Conservation (phyloP, 2,329 filamentous ascomycete species). For the Pseudogymnoascus sp. region DNA sequence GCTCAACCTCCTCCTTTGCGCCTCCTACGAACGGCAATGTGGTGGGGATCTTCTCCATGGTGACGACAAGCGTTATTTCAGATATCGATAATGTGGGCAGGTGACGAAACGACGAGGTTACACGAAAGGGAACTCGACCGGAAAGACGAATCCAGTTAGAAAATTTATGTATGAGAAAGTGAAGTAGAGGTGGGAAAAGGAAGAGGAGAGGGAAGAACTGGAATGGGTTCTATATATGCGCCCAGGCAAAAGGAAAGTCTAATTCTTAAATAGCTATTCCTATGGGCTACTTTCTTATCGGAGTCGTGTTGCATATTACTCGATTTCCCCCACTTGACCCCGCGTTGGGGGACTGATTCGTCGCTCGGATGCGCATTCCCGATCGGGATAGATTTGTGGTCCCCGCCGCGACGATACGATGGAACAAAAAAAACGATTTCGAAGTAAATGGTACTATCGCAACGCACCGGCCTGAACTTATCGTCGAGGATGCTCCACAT, state of each 20-base stretch:
- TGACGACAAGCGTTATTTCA: neutral
- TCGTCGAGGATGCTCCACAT: neutral
- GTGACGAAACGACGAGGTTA: neutral
- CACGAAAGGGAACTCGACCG: neutral
- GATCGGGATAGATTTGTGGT: constrained; percentile 3
- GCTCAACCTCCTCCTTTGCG: constrained; percentile 18
- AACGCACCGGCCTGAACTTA: neutral
- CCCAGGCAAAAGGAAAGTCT: constrained; percentile 1
- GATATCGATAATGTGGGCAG: neutral
- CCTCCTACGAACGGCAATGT: constrained; percentile 10
- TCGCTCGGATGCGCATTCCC: neutral
- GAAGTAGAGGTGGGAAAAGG: neutral
- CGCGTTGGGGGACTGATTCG: constrained; percentile 1
- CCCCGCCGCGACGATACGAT: neutral
- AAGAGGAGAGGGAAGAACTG: neutral
- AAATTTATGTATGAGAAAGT: neutral
- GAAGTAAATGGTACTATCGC: neutral
- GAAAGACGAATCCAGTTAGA: neutral
- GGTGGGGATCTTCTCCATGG: neutral
- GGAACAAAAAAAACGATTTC: neutral
- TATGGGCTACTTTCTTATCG: constrained; percentile 9
- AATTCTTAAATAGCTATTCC: neutral
- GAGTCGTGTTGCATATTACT: constrained; percentile 9
- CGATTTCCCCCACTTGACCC: constrained; percentile 9
- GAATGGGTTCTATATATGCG: neutral